Percentiles rank a stretch among this genome's conserved stretches.
phyloP scores from a whole-genome alignment of 2,329 filamentous ascomycete genomes.

The Aspergillus glaucus region DNA sequence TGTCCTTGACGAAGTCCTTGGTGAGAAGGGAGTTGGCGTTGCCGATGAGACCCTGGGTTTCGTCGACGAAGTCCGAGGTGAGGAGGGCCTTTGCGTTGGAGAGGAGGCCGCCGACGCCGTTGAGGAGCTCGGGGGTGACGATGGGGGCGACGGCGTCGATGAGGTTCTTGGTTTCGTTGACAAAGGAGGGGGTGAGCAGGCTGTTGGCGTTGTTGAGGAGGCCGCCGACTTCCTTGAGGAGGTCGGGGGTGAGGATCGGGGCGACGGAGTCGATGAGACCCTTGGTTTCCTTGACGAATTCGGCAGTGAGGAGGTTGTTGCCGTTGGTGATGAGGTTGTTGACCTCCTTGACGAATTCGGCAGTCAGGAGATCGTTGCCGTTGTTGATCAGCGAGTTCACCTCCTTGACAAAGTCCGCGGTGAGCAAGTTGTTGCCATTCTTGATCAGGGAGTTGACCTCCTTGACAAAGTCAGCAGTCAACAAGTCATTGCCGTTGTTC shows the following conservation, averaged over 20 bases:
- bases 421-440: conserved; percentile 22
- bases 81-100: conserved; percentile 19
- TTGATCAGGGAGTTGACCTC: conserved; percentile 20
- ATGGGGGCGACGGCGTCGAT: conserved; percentile 15
- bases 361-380: conserved; percentile 21
- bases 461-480: conserved; percentile 21
- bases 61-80: conserved; percentile 16
- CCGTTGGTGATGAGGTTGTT: conserved; percentile 11
- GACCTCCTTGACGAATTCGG: conserved; percentile 23
- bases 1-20: conserved; percentile 19
- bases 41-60: conserved; percentile 13
- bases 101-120: conserved; percentile 14
- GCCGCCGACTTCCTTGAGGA: conserved; percentile 18
- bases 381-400: conserved; percentile 14
- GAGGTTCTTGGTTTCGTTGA: conserved; percentile 17
- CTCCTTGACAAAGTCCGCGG: conserved; percentile 17
- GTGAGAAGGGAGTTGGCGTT: conserved; percentile 21
- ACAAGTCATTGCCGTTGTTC: conserved; percentile 17
- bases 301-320: conserved; percentile 7
- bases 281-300: conserved; percentile 13
- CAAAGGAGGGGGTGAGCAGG: conserved; percentile 26
- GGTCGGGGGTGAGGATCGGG: conserved; percentile 17
- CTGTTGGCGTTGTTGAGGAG: conserved; percentile 21
- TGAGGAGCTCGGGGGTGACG: conserved; percentile 18
- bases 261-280: conserved; percentile 16